Evolutionary conservation across 495 filamentous ascomycete species (phyloP), one percentile per base, ranked within the genome.

Genomic region (Hypoxylon trugodes): DNA sequence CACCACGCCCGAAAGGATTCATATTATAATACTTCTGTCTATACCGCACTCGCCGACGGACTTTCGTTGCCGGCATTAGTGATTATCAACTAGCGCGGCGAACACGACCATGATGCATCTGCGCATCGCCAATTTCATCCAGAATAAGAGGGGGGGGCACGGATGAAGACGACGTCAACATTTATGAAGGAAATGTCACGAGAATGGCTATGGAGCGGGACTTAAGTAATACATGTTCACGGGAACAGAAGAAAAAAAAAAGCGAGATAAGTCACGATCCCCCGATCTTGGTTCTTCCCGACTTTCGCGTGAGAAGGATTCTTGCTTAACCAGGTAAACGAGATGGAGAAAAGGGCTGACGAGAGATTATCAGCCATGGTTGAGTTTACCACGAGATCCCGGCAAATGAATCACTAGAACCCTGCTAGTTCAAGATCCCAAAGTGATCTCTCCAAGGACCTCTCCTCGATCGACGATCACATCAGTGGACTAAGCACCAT

Each of bases 381-480:
- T 25, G 42, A 51, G 40, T 24, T 43, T 16, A 40, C 47, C 10
- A 46, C 6, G 16, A 40, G 24, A 66, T 58, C 63, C 63, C 40
- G 58, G 64, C 47, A 61, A n/a, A 62, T 50, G 64, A 51, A 58
- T 48, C 58, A 59, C 42, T 28, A 4, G 52, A 65, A 54, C 64
- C 64, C 41, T 67, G 58, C 64, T 62, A 67, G 64, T 41, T 22
- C 15, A 13, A 42, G 64, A 67, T 67, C 47, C 64, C 49, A 48
- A 53, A 54, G 47, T 59, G 64, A 67, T 67, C 64, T 67, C 64
- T 61, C 58, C 58, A 53, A 59, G 64, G 53, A 59, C 40, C n/a
- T 67, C 63, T 57, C 40, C 47, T 62, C 47, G 53, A 61, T 67
- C 58, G 64, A 62, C 64, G 64, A 67, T 67, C 58, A 62, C 22